Base-by-base conservation (phyloP, 1,284 basidiomycete species). In the Ganoderma resinaceum region DNA sequence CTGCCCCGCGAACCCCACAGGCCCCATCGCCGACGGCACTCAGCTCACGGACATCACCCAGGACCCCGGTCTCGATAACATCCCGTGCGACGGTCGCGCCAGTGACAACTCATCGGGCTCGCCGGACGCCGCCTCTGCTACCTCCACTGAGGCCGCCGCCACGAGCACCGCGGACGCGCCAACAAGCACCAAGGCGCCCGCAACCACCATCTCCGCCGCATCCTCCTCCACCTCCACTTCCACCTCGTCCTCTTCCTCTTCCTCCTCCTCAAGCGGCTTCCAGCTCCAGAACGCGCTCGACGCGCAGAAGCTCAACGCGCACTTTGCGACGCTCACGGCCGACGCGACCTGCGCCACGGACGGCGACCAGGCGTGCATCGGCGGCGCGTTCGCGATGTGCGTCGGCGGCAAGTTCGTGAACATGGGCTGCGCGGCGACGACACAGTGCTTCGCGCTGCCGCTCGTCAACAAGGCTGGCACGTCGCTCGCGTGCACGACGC, bases 381-480 rank as follows among this genome's bases (percentile, higher is more conserved):
- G 74, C 33, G 71, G 72, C 29, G 67, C 74, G n/a, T 82, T 83
- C 65, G 81, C 81, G 14, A 81, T 82, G 68, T 84, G 82, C 74
- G 75, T 80, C 35, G 74, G 73, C 38, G 79, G 79, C 66, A 72
- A 75, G 58, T 83, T 81, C 79, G 52, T 83, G 61, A 81, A 79
- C 12, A 70, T 77, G 4, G 90, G 88, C 77, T 66, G 81, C 7
- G 72, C 70, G 26, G 80, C 78, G 23, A 77, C 80, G 3, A 76
- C 74, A n/a, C 46, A 52, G 18, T 90, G 89, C 75, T 81, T 83
- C 65, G 86, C 86, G 1, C 81, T 89, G 37, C 89, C 89, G 0
- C 79, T 87, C 49, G 82, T 87, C 33, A 84, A 85, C 73, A 82
- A 81, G 66, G 74, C 82, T 23, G 88, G 88, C 26, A 86, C 85